Conservation (phyloP, 2,329 filamentous ascomycete genomes). For the Neoarthrinium moseri region DNA sequence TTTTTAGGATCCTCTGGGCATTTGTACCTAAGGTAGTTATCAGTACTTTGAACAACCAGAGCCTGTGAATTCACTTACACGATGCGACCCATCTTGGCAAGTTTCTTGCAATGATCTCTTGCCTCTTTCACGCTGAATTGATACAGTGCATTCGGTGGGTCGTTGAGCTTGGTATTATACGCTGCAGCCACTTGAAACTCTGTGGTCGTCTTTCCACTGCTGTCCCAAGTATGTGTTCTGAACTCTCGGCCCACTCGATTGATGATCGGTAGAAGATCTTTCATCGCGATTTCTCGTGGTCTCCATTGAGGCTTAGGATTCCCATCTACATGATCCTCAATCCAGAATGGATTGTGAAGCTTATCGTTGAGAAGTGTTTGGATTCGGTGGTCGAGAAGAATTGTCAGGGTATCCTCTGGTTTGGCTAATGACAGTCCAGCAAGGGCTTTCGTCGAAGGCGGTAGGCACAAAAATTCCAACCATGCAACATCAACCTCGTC, state of each 20-base stretch:
- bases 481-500: constrained; percentile 28
- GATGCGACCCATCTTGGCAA: constrained; percentile 20
- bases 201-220: not conserved
- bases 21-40: not conserved
- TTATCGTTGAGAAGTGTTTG: constrained; percentile 22
- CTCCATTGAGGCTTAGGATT: not conserved
- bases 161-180: constrained; percentile 9
- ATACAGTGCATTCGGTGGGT: constrained; percentile 24
- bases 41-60: not conserved
- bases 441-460: constrained; percentile 10
- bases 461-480: constrained; percentile 27
- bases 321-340: not conserved
- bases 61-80: constrained; percentile 17
- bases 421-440: constrained; percentile 16
- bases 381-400: constrained; percentile 26
- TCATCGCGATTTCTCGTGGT: constrained; percentile 11
- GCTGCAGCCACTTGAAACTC: not conserved
- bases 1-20: not conserved
- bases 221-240: not conserved
- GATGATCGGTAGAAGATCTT: constrained; percentile 11
- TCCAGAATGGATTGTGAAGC: constrained; percentile 8
- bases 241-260: constrained; percentile 9
- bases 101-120: constrained; percentile 11
- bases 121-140: constrained; percentile 27
- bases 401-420: constrained; percentile 20